Evolutionary conservation across 768 basidiomycete species (phyloP), one percentile per base, ranked within the genome.

Genomic region (Suillus placidus): DNA sequence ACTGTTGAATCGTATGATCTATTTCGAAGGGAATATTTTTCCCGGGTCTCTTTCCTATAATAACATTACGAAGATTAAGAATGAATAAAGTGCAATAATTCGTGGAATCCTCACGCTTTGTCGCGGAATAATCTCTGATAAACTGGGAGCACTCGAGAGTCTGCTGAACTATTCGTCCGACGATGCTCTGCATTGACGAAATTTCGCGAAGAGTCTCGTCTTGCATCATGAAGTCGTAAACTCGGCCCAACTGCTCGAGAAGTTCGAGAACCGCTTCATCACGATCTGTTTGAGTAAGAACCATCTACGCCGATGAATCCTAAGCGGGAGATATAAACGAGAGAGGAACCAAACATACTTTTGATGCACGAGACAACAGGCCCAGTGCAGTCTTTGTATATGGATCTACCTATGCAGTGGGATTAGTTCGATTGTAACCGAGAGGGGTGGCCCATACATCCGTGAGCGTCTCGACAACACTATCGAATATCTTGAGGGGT

Each of bases 91-190:
- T 10, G 13, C 14, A 56, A 30, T n/a, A 6, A 16, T 20, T 18
- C 13, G 26, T 20, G 9, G 23, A 4, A 20, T 6, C 47, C 66
- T 37, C 51, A 67, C 66, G 49, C 38, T 52, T 67, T 6, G 9
- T 61, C 16, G 35, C 66, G 1, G 65, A 47, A 42, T 67, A 67
- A 18, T 67, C 54, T 13, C 9, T 38, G 30, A 67, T 61, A 18
- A 67, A 67, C 5, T 54, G 30, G n/a, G 56, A 40, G 18, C 65
- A 67, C 42, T 67, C 57, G 2, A 45, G n/a, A 20, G 64, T 60
- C 32, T 60, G 56, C 43, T 67, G 55, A 14, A 60, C 42, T 3
- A 60, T 60, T 6, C 38, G 57, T n/a, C 43, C 65, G 5, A 65
- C 12, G 23, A 60, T 52, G 12, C 16, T 34, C 6, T 16, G 10